Percentiles rank a stretch among this genome's conserved stretches.
Evolutionary conservation across 805 yeast genomes (phyloP).

Genomic region (Naumovozyma castellii): DNA sequence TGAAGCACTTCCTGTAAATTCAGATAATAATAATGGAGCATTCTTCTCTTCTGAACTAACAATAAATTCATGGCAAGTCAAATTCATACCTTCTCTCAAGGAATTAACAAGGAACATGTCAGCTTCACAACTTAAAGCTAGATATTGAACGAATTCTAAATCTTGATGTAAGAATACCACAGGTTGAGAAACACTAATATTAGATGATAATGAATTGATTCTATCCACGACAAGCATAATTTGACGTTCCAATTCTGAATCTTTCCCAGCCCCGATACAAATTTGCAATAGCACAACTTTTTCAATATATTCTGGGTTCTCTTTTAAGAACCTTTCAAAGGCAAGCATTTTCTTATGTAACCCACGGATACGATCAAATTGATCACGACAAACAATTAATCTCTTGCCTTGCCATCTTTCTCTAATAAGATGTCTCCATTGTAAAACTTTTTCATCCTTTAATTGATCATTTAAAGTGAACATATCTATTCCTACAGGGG

Average conservation of each 20-base stretch:
- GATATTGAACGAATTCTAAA: slow-evolving; percentile 77
- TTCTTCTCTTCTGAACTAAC: slow-evolving; percentile 61
- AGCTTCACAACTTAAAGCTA: slow-evolving; percentile 80
- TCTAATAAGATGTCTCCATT: slow-evolving; percentile 62
- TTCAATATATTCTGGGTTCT: slow-evolving; percentile 62
- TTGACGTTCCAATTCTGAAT: slow-evolving; percentile 61
- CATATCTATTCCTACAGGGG: slow-evolving; percentile 76
- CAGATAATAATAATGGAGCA: slow-evolving; percentile 80
- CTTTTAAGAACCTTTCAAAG: slow-evolving; percentile 64
- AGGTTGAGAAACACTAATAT: slow-evolving; percentile 69
- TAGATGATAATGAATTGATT: slow-evolving; percentile 67
- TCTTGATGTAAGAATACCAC: slow-evolving; percentile 85
- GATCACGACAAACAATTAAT: slow-evolving; percentile 80
- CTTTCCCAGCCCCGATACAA: slow-evolving; percentile 51
- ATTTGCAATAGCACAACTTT: slow-evolving; percentile 74
- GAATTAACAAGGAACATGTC: slow-evolving; percentile 82
- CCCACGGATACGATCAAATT: slow-evolving; percentile 80
- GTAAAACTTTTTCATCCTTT: slow-evolving; percentile 40
- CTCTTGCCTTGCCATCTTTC: slow-evolving; percentile 67
- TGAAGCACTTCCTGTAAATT: slow-evolving; percentile 89
- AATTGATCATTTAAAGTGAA: slow-evolving; percentile 41
- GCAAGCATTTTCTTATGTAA: slow-evolving; percentile 80
- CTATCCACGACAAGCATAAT: slow-evolving; percentile 71
- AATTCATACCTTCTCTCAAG: slow-evolving; percentile 92
- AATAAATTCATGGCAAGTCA: slow-evolving; percentile 90